Conservation (phyloP, 129 eudicot species). For the Solidago caesia region DNA sequence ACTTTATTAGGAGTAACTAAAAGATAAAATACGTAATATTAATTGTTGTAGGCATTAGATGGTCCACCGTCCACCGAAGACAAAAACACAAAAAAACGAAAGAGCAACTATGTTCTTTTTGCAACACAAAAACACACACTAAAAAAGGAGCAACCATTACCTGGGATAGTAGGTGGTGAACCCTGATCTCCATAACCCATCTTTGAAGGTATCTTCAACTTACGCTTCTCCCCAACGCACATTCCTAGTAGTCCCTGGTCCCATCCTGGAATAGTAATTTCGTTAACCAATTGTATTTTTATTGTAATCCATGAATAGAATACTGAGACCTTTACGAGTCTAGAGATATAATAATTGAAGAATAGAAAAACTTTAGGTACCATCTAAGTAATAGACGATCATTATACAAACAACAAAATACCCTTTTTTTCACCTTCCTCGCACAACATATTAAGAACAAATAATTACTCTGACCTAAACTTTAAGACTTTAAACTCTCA, state of each 20-base stretch:
- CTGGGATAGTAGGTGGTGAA: conserved; percentile 98
- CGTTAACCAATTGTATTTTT: not conserved
- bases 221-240: conserved; percentile 97
- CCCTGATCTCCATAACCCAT: conserved; percentile 97
- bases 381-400: not conserved
- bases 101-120: not conserved
- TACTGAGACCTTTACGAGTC: not conserved
- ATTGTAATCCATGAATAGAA: not conserved
- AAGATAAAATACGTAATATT: not conserved
- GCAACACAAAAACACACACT: not conserved
- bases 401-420: not conserved
- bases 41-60: not conserved
- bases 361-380: too few species aligned
- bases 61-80: not conserved
- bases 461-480: too few species aligned
- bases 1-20: not conserved
- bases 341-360: not conserved
- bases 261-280: conserved; percentile 69
- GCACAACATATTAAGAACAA: too few species aligned
- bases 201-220: conserved; percentile 92
- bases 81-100: too few species aligned
- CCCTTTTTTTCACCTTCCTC: too few species aligned
- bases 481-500: not conserved
- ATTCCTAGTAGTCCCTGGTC: conserved; percentile 96
- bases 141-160: conserved; percentile 32